Evolutionary conservation across 2,329 filamentous ascomycete genomes (phyloP), one percentile per base, ranked within the genome.

Genomic region (Pseudofabraea citricarpa): DNA sequence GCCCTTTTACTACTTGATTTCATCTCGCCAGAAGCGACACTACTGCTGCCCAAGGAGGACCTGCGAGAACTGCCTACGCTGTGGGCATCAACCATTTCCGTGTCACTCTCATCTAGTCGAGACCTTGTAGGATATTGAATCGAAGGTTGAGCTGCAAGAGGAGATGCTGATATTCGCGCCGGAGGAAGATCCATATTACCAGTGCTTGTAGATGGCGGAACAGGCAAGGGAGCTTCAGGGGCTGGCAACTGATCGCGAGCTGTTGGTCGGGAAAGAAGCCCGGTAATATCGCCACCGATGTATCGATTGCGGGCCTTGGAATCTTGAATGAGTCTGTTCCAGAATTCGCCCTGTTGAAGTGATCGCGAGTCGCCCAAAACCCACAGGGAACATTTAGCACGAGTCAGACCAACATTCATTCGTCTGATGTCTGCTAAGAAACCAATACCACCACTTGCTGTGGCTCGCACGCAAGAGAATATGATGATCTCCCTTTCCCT

Each of bases 341-440:
- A 98, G 65, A 89, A 96, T 59, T 93, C 81, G 47, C 93, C 93
- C 59, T 94, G 86, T 19, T 85, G 73, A 41, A 98, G 74, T 24
- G 90, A 89, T 45, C 85, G 77, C 0, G 93, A 93, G 64, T 97
- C 94, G 53, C 93, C 93, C 20, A 98, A 75, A 45, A 98, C 91
- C 87, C 91, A 98, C 8, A 98, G 75, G 24, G 91, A 96, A 8
- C 88, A 95, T 65, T 95, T 96, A 5, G 93, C 94, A 72, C 93
- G 85, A 18, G 93, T 98, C 47, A 98, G 74, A 69, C 93, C 93
- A 58, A 98, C 93, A 65, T 98, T 98, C 94, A 98, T 97, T 74
- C 93, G 91, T 46, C 93, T 83, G 60, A 98, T 95, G 63, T 98
- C 93, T 43, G 88, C 87, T 77, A 98, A 85, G 79, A 98, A 98